Conservation (phyloP, 2,329 filamentous ascomycete species). For the Blastomyces gilchristii region DNA sequence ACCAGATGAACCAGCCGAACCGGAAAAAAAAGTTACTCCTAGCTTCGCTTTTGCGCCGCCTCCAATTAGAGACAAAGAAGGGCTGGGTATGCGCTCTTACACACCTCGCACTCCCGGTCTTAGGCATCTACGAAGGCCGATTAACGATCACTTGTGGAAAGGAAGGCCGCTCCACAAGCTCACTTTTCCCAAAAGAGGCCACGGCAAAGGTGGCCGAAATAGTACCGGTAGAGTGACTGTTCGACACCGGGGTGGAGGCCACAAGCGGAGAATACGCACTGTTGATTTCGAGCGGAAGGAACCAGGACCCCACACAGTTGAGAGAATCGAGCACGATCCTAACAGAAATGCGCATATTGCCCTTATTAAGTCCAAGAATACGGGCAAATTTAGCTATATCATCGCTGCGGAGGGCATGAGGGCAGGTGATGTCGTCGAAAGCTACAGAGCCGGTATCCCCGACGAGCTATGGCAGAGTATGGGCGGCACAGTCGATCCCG, state of each 20-base stretch:
- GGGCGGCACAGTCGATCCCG: slow-evolving; percentile 86
- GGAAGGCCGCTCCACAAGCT: slow-evolving; percentile 71
- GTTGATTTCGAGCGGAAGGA: slow-evolving; percentile 76
- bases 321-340: slow-evolving; percentile 93
- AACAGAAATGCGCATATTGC: slow-evolving; percentile 90
- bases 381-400: slow-evolving; percentile 74
- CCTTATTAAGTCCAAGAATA: slow-evolving; percentile 64
- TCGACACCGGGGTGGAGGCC: slow-evolving; percentile 82
- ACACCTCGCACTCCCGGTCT: slow-evolving; percentile 88
- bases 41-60: slow-evolving; percentile 38
- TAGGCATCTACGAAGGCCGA: slow-evolving; percentile 78
- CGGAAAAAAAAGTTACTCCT: not conserved
- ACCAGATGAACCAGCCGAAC: slow-evolving; percentile 14
- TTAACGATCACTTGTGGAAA: slow-evolving; percentile 97
- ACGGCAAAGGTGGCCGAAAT: slow-evolving; percentile 86
- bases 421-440: slow-evolving; percentile 83
- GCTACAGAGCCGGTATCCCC: slow-evolving; percentile 82
- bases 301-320: slow-evolving; percentile 75
- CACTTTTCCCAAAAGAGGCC: slow-evolving; percentile 86
- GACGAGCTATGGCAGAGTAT: slow-evolving; percentile 77
- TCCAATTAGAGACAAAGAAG: slow-evolving; percentile 32
- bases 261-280: slow-evolving; percentile 80
- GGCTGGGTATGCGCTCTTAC: slow-evolving; percentile 62
- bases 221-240: slow-evolving; percentile 77
- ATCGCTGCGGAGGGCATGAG: slow-evolving; percentile 90